Evolutionary conservation across 2,329 filamentous ascomycete species (phyloP), one percentile per base, ranked within the genome.

Genomic region (Exophiala spinifera): DNA sequence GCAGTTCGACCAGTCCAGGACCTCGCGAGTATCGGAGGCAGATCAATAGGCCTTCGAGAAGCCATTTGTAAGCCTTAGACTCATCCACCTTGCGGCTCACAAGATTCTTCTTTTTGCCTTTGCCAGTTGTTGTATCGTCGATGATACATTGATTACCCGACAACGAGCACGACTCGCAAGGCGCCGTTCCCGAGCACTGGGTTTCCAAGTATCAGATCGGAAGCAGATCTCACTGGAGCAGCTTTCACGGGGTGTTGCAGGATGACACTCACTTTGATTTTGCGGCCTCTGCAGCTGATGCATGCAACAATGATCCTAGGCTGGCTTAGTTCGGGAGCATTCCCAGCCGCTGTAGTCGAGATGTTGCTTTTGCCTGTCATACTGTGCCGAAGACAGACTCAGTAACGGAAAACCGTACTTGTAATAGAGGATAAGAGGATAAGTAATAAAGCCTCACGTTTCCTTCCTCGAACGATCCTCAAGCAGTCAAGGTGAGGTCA

Each of bases 101-200:
- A 1, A 47, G 39, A 3, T 34, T 47, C 40, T 51, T 51, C 14
- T 47, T 50, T 21, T 40, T 36, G 4, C 23, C 7, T 25, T 7
- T 25, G 23, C 23, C 52, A 47, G 31, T 55, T 25, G n/a, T n/a
- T n/a, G n/a, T n/a, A n/a, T 51, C 47, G 33, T 55, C 40, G 42
- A 51, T 46, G 33, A 34, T 23, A 42, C 52, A 55, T n/a, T 42
- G n/a, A 3, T 31, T 40, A 10, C 40, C 33, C 3, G 46, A 28
- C 15, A 40, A 15, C 13, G 42, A 3, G 23, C 52, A 55, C 1
- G 46, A 37, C 17, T 51, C 39, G 33, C 52, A 55, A n/a, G 52
- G 52, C 31, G 47, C 40, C 13, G 13, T 51, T 28, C 52, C 46
- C 33, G 52, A 50, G 43, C 52, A 55, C 52, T 55, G 39, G 37